Evolutionary conservation across 169 alveolate genomes (phyloP), one percentile per base, ranked within the genome.

Genomic region (Plasmodium blacklocki): DNA sequence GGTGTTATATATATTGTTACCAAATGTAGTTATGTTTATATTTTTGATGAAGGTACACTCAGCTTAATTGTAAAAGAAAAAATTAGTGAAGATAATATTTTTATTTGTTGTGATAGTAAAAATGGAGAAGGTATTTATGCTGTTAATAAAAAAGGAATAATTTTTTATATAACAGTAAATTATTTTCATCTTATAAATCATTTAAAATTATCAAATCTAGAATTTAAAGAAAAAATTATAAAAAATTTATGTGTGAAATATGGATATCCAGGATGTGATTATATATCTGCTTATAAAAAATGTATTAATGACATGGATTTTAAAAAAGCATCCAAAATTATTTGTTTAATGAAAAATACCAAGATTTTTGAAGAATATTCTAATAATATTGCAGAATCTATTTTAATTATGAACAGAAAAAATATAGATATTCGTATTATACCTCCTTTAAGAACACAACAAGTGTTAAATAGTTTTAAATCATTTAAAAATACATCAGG

Each of bases 1-100:
- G 98, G 98, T 21, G 75, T 96, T 63, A 88, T 96, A 39, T 93
- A 94, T 72, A 80, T 96, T n/a, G 93, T 96, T 43, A 95, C 96
- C 5, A 92, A 93, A 60, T 85, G 85, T 49, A 94, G 96, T 56
- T 91, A 88, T 87, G 94, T 93, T 14, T 92, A 92, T 83, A 88
- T 90, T 70, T 93, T 91, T 85, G 94, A 90, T 64, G 94, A 92
- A 39, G 93, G 94, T 11, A 94, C 96, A 60, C 49, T 86, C 47
- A 86, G 75, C 21, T 52, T 19, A 60, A 49, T 86, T 21, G 75
- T 86, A 11, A 86, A 73, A 43, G 92, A 86, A 56, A 86, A 60
- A 49, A 86, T 86, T 26, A 86, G 92, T 52, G 92, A 86, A 23
- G 92, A 86, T 71, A 86, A 86, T 21, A 86, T 86, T 59, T 86